phyloP scores from a whole-genome alignment of 192 early-diverging fungal genomes.

The Coemansia sp. region DNA sequence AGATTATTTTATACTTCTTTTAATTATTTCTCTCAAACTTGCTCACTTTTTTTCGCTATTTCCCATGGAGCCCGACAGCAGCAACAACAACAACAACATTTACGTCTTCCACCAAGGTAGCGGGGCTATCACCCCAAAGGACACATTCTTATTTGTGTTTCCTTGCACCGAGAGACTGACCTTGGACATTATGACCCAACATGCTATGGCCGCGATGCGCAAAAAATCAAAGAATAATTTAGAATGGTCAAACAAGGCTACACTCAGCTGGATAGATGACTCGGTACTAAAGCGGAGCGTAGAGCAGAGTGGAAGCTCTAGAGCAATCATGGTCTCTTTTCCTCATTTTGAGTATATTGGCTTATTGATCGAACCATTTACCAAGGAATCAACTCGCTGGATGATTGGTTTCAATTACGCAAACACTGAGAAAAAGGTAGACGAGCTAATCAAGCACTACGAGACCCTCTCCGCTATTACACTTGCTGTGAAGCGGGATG shows the following conservation, averaged over 20 bases:
- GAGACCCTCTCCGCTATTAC: neutral
- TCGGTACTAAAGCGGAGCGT: neutral
- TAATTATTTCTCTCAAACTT: neutral
- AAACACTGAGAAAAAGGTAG: neutral
- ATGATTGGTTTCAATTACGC: neutral
- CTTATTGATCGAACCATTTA: neutral
- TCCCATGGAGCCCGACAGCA: neutral
- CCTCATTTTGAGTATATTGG: neutral
- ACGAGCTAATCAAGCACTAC: neutral
- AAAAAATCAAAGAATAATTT: neutral
- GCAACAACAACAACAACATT: neutral
- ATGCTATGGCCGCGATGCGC: neutral
- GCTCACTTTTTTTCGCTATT: neutral
- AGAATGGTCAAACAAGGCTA: no score
- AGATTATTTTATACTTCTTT: neutral
- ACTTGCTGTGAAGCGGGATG: neutral
- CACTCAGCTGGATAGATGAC: neutral
- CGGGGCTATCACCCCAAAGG: neutral
- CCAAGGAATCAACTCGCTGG: neutral
- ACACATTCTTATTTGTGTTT: neutral
- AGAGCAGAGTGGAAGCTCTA: neutral
- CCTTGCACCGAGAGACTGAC: neutral
- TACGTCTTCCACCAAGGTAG: neutral
- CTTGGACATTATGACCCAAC: neutral
- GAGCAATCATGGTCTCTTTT: neutral